Evolutionary conservation across 352 stramenopile genomes (phyloP), one percentile per base, ranked within the genome.

Genomic region (Phytophthora sojae): DNA sequence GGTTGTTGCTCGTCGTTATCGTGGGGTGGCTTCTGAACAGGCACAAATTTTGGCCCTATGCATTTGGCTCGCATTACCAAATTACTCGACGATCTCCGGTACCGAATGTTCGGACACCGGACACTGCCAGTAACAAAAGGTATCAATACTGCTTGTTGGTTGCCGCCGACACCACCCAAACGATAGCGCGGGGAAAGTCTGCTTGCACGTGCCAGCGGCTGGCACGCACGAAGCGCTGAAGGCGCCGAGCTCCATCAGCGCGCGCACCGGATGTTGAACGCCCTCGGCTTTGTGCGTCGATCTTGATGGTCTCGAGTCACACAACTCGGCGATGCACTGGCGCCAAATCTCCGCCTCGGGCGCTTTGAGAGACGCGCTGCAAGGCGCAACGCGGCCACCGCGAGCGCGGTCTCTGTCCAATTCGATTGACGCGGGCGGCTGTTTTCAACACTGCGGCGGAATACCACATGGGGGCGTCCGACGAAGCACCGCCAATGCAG

Each of bases 371-470:
- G 26, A 5, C 26, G 1, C 6, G 26, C 26, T 30, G 26, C 26
- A 30, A 30, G 26, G 32, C 30, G 64, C 64, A 65, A 71, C 29
- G 39, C 9, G 30, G 57, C 62, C 35, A 57, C 62, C 37, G 4
- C 44, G 30, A 57, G 45, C 55, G 35, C 49, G 4, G 54, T 47
- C 32, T 59, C 56, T 58, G 56, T 35, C 39, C 44, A n/a, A 57
- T 14, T 39, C 26, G 39, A 57, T 49, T 32, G 39, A 60, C 11
- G 23, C 17, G n/a, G 54, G 21, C 65, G 67, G 58, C 67, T 74
- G 67, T 62, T 74, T 69, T 61, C 55, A 64, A 57, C 67, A 55
- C 60, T 26, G 37, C 37, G 47, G 54, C 57, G 54, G 21, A 74
- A 62, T 69, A 74, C 54, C 67, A 74, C 67, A 65, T 54, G 67